A percentile compares a stretch with the other conserved stretches of the same genome.
phyloP scores from a whole-genome alignment of 2,329 filamentous ascomycete species.

The Ilyonectria sp. region DNA sequence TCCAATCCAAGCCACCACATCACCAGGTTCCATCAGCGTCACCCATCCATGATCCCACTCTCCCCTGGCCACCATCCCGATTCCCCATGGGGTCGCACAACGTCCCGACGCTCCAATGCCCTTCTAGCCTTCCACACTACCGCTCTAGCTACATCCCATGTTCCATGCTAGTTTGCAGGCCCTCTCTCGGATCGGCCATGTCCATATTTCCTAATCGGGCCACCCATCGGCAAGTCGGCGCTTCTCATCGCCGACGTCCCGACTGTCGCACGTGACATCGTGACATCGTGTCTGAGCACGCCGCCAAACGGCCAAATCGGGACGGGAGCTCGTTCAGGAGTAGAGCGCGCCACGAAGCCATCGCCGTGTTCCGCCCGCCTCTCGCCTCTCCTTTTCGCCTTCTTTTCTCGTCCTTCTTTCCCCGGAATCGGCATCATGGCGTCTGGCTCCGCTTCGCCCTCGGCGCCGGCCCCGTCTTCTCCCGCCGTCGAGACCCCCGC shows the following conservation, averaged over 20 bases:
- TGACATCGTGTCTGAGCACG: conserved; percentile 47
- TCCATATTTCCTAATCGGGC: neutral
- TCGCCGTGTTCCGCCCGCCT: conserved; percentile 14
- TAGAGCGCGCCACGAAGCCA: conserved; percentile 24
- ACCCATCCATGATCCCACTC: neutral
- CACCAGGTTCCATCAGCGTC: neutral
- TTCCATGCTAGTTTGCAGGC: neutral
- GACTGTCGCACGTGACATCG: conserved; percentile 43
- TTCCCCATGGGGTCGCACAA: neutral
- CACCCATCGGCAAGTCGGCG: conserved; percentile 39
- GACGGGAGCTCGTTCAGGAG: conserved; percentile 10
- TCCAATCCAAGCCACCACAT: neutral
- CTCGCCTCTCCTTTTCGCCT: conserved; percentile 19
- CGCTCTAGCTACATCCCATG: neutral
- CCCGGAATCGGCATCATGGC: conserved; percentile 40
- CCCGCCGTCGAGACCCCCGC: conserved; percentile 24
- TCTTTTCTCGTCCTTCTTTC: neutral
- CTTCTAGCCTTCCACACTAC: neutral
- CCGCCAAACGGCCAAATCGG: conserved; percentile 23
- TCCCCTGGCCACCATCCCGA: neutral
- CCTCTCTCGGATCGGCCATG: neutral
- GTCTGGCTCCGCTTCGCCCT: conserved; percentile 40
- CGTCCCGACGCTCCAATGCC: neutral
- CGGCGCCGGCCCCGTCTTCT: conserved; percentile 29
- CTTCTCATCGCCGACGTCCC: conserved; percentile 29